These are phyloP conservation scores for Penicillium sp. DNA, from an alignment of 2,329 filamentous ascomycete species.

Conservation along the genomic window DNA sequence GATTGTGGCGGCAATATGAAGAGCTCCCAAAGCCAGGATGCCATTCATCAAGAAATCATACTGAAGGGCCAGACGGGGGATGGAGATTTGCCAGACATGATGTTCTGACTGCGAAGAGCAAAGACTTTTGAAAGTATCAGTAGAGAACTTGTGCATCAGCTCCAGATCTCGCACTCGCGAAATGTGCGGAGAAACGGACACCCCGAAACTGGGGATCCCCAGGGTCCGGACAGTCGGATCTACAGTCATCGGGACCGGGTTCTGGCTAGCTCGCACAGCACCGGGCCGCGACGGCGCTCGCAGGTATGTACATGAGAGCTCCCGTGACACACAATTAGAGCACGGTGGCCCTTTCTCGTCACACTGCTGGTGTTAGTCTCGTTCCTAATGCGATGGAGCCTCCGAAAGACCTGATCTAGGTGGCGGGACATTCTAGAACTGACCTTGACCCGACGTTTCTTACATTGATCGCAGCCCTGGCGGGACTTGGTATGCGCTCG, in stretches of 20 bases:
- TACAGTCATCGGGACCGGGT: constrained; percentile 5
- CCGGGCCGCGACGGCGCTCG: constrained; percentile 20
- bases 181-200: constrained; percentile 15
- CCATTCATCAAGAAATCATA: constrained; percentile 44
- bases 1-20: constrained; percentile 39
- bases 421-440: constrained; percentile 1
- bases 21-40: constrained; percentile 39
- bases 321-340: constrained; percentile 37
- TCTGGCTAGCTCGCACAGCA: constrained; percentile 5
- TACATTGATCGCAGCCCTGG: constrained; percentile 43
- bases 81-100: constrained; percentile 40
- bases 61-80: constrained; percentile 40
- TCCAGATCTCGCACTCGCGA: constrained; percentile 44
- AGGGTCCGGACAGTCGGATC: constrained; percentile 11
- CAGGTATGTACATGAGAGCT: constrained; percentile 33
- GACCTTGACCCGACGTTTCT: constrained; percentile 43
- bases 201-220: constrained; percentile 17
- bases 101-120: constrained; percentile 32
- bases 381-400: constrained; percentile 11
- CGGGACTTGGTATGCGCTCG: constrained; percentile 44
- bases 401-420: not conserved
- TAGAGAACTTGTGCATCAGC: constrained; percentile 53
- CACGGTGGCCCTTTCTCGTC: constrained; percentile 42
- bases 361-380: constrained; percentile 29
- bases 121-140: constrained; percentile 45